Evolutionary conservation across 2,329 filamentous ascomycete species (phyloP).

Genomic region (Cryphonectria carpinicola): DNA sequence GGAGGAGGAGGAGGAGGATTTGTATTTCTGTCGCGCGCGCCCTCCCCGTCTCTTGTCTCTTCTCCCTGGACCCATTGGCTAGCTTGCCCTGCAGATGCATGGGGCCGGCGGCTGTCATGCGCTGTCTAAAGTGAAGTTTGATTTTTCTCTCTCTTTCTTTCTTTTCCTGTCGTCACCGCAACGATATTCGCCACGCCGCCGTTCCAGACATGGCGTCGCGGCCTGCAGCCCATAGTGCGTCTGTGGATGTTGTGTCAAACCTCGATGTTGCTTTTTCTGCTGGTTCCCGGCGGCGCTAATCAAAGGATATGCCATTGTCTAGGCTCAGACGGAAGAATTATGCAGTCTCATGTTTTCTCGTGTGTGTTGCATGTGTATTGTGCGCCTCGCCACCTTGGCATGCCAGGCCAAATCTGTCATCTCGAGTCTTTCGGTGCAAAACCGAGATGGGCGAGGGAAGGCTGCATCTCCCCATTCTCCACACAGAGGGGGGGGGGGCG

Average conservation of each 20-base stretch:
- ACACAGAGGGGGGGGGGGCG: neutral
- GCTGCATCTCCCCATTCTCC: neutral
- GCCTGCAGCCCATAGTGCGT: neutral
- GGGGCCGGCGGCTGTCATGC: neutral
- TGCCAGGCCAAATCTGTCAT: neutral
- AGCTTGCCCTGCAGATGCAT: neutral
- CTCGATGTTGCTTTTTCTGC: neutral
- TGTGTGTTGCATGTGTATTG: too few relatives aligned
- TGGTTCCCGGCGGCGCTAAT: neutral
- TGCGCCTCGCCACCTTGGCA: too few relatives aligned
- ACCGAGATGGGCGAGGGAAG: slow-evolving; percentile 4
- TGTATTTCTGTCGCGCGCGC: neutral
- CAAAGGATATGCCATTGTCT: neutral
- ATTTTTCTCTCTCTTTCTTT: neutral
- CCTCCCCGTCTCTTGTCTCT: neutral
- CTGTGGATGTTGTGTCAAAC: neutral
- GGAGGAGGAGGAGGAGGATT: neutral
- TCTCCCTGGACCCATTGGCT: neutral
- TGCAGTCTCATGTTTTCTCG: slow-evolving; percentile 2
- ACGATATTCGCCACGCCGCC: neutral
- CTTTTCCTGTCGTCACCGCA: neutral
- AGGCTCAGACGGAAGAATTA: slow-evolving; percentile 6
- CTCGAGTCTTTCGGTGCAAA: neutral
- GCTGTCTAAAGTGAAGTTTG: neutral
- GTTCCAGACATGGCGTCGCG: neutral